A percentile compares a stretch with the other conserved stretches of the same genome.
These are phyloP conservation scores for Silene latifolia DNA, from an alignment of 148 eudicot genomes.

Conservation along the genomic window DNA sequence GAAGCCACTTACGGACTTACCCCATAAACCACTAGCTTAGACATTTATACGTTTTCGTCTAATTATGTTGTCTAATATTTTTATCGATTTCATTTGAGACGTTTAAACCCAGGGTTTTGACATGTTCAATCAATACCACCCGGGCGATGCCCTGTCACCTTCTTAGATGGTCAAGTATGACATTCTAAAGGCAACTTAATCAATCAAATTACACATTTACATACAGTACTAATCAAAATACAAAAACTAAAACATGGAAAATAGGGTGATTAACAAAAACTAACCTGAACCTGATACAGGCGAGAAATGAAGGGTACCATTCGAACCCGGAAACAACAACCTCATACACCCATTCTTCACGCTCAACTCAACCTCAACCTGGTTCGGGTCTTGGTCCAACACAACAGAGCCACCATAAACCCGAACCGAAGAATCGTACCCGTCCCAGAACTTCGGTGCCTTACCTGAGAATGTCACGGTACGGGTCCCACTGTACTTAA, in stretches of 20 bases:
- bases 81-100: too few species aligned
- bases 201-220: too few species aligned
- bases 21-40: too few species aligned
- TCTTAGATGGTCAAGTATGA: too few species aligned
- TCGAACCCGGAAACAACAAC: neutral
- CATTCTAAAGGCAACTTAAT: too few species aligned
- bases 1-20: too few species aligned
- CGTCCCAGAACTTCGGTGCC: slow-evolving; percentile 3
- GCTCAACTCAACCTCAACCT: neutral
- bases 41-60: too few species aligned
- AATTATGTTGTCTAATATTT: too few species aligned
- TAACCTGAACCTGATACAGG: neutral
- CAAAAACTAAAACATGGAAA: neutral
- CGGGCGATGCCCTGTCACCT: too few species aligned
- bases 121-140: too few species aligned
- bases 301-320: slow-evolving; percentile 4
- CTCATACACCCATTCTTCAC: slow-evolving; percentile 9
- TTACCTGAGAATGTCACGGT: slow-evolving; percentile 10
- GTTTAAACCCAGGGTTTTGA: too few species aligned
- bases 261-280: neutral
- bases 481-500: slow-evolving; percentile 3
- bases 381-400: slow-evolving; percentile 5
- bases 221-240: too few species aligned
- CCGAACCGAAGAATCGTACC: neutral
- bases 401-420: slow-evolving; percentile 7